Base-by-base conservation (phyloP, 2,329 filamentous ascomycete genomes). In the Hypoxylon sp. region DNA sequence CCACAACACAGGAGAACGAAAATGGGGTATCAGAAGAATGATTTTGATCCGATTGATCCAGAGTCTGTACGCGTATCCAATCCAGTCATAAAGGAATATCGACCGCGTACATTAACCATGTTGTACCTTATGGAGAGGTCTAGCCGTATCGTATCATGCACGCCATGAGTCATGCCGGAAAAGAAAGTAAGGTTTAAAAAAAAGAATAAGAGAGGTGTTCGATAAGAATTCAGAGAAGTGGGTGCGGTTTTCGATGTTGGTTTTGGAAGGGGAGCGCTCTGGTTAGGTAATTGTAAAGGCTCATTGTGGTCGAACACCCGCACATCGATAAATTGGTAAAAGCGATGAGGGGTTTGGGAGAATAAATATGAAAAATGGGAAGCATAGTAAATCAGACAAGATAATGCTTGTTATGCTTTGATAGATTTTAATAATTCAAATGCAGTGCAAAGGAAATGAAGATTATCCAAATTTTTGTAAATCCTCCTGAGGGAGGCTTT, bases 121-220 rank as follows among this genome's bases (percentile, higher is more conserved):
- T 63, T 55, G 59, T 72, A 71, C 73, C 66, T 71, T 64, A 74
- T 66, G 67, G 71, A 71, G 69, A 73, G 62, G 64, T 70, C 50
- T 69, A 74, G 71, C 70, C 73, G 66, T 75, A 69, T 73, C 67
- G 71, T 70, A 67, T 75, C 74, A 72, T 75, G 67, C 75, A 75
- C 74, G 73, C 74, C 73, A 71, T 76, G 72, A 75, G 71, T 76
- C 74, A 73, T 76, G 69, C 69, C 62, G 56, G 67, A 69, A 68
- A 69, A 61, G 53, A 69, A 73, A 21, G 61, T 72, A 47, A 69
- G 69, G 35, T 32, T 37, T n/a, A n/a, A 57, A 63, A 59, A 52
- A 46, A 53, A 65, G 62, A 57, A n/a, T n/a, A n/a, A 51, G 62
- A 63, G 27, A 65, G 32, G 60, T 57, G 59, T 52, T 50, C 64